Base-by-base conservation (phyloP, 1,284 basidiomycete genomes). In the Austroboletus novae-zelandiae region DNA sequence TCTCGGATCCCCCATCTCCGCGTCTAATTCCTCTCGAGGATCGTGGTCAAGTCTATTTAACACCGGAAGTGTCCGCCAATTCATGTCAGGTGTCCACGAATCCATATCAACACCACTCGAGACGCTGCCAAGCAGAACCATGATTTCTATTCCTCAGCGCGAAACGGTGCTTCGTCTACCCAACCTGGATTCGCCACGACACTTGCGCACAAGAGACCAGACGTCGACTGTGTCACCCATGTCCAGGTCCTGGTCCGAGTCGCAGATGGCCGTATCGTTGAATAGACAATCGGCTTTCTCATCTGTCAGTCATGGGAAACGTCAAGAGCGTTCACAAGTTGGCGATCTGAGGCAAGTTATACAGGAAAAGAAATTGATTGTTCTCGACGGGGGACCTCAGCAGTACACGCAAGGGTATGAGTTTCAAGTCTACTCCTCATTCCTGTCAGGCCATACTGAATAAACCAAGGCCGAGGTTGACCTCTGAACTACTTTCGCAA, bases 31-130 rank as follows among this genome's bases (percentile, higher is more conserved):
- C 13, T 88, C 87, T 4, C 75, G 80, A 41, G 84, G 81, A 3
- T 87, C 88, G 0, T 89, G 87, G 88, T 86, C 86, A 0, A 89
- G 80, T 59, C 61, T 90, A 5, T 86, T 89, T 62, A 84, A 81
- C 50, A 68, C 83, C 1, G 78, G 77, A 9, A 78, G 73, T 39
- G 73, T 89, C 66, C 75, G 83, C 20, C 83, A 86, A 45, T 77
- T 89, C 44, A 80, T 89, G 71, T 72, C 72, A 9, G 77, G 79
- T 30, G 66, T 76, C 40, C 76, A 77, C 32, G 80, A 79, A 51
- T 71, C 74, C 1, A 65, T 80, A 10, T 74, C 66, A 9, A 74
- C 74, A 1, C 76, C 78, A 15, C 59, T 68, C 4, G 61, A 66
- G 6, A 57, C 51, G 2, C 30, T 63, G 8, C 57, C 62, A 10